Percentiles rank a stretch among this genome's conserved stretches.
These are phyloP conservation scores for Diaporthe sp. DNA, from an alignment of 2,329 filamentous ascomycete genomes.

Conservation along the genomic window DNA sequence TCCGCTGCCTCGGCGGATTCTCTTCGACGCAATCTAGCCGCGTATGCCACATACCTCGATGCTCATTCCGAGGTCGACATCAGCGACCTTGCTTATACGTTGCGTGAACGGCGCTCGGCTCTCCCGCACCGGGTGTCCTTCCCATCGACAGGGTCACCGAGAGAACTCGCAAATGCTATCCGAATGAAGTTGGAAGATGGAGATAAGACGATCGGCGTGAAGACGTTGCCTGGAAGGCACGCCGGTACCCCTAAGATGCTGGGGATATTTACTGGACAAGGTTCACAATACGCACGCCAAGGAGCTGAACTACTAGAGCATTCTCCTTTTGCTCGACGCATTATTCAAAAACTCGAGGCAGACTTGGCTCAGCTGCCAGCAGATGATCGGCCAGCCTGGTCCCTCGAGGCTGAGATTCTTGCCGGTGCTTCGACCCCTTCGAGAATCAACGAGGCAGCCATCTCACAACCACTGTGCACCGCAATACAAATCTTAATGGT, in stretches of 20 bases:
- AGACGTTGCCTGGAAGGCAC: neutral
- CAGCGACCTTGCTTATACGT: constrained; percentile 40
- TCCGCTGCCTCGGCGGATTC: constrained; percentile 45
- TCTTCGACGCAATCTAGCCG: constrained; percentile 37
- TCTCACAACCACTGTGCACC: constrained; percentile 45
- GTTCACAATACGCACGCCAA: constrained; percentile 47
- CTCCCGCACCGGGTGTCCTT: constrained; percentile 41
- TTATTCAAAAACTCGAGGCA: neutral
- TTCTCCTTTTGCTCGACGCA: constrained; percentile 32
- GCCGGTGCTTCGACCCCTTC: neutral
- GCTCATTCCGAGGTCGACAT: constrained; percentile 27
- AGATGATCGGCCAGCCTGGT: constrained; percentile 23
- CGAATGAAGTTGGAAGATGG: neutral
- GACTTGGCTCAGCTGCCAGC: neutral
- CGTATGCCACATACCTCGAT: constrained; percentile 39
- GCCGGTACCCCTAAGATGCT: neutral
- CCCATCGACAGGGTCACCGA: constrained; percentile 30
- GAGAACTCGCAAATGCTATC: neutral
- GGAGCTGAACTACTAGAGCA: constrained; percentile 43
- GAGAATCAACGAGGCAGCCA: constrained; percentile 24
- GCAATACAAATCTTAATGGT: constrained; percentile 51
- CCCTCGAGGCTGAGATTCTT: constrained; percentile 23
- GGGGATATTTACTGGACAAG: constrained; percentile 47
- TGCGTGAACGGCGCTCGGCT: constrained; percentile 39
- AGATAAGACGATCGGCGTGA: neutral